Evolutionary conservation across 805 yeast species (phyloP).

Genomic region (Scheffersomyces stipitis): DNA sequence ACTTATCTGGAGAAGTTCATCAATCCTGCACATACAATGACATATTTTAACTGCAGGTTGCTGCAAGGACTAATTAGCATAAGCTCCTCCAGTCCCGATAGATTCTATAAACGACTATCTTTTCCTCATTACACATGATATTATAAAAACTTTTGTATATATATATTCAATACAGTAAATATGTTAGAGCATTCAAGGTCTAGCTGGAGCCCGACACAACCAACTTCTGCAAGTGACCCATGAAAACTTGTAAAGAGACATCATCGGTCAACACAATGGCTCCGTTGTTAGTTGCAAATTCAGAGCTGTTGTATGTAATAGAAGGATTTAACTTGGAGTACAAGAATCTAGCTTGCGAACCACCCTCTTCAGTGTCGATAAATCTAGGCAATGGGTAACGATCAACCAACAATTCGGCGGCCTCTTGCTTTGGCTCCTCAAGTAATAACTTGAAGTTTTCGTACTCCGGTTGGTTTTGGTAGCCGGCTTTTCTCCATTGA

Average conservation of each 20-base stretch:
- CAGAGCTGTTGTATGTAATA: constrained; percentile 69
- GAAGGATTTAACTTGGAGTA: constrained; percentile 94
- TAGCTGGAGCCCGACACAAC: constrained; percentile 60
- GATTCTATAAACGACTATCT: too few species aligned
- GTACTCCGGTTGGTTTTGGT: constrained; percentile 88
- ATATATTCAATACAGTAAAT: too few species aligned
- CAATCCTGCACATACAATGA: too few species aligned
- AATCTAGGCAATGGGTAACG: constrained; percentile 98
- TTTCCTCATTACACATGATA: too few species aligned
- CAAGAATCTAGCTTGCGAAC: constrained; percentile 96
- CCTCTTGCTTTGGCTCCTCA: constrained; percentile 88
- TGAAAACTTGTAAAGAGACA: constrained; percentile 90
- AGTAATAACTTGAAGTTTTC: constrained; percentile 83
- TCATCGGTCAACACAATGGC: constrained; percentile 96
- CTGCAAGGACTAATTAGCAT: too few species aligned
- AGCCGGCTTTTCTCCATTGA: constrained; percentile 93
- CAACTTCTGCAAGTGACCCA: constrained; percentile 89
- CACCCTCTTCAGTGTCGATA: constrained; percentile 97
- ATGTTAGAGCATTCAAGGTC: too few species aligned
- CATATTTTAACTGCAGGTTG: too few species aligned
- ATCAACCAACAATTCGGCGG: constrained; percentile 85
- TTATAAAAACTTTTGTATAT: too few species aligned
- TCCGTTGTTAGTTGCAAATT: constrained; percentile 45
- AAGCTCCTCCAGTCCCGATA: too few species aligned
- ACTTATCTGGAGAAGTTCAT: too few species aligned